Evolutionary conservation across 768 basidiomycete species (phyloP).

Genomic region (Chalciporus sphaerocephalus): DNA sequence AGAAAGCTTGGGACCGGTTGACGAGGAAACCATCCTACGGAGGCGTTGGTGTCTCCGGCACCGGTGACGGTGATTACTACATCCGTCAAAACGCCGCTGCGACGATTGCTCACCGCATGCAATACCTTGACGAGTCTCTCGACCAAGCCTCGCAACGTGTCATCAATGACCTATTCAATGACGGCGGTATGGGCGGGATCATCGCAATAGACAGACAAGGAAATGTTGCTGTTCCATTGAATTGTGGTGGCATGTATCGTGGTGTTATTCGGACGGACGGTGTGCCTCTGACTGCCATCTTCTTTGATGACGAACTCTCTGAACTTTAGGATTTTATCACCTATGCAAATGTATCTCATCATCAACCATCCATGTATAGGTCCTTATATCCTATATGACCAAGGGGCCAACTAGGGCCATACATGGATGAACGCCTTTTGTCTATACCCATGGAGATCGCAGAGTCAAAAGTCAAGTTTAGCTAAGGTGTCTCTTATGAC

Average conservation of each 20-base stretch:
- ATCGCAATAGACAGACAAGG: slow-evolving; percentile 68
- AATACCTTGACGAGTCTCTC: slow-evolving; percentile 54
- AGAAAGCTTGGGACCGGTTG: slow-evolving; percentile 39
- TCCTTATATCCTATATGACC: no score
- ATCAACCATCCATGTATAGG: no score
- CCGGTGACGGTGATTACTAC: slow-evolving; percentile 83
- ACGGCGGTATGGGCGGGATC: slow-evolving; percentile 70
- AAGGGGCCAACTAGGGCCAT: no score
- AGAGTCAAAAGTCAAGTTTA: no score
- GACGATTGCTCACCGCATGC: slow-evolving; percentile 64
- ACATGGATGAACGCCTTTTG: no score
- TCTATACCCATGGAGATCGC: no score
- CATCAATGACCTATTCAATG: slow-evolving; percentile 51
- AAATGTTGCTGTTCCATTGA: slow-evolving; percentile 72
- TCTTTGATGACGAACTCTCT: slow-evolving; percentile 57
- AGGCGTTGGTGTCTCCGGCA: slow-evolving; percentile 76
- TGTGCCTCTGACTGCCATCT: slow-evolving; percentile 69
- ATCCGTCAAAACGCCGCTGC: slow-evolving; percentile 66
- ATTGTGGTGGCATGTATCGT: slow-evolving; percentile 79
- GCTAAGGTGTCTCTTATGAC: no score
- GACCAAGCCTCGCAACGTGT: slow-evolving; percentile 49
- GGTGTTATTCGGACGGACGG: slow-evolving; percentile 71
- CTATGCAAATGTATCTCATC: no score
- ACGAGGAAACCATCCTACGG: slow-evolving; percentile 29
- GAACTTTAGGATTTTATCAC: slow-evolving; percentile 9